Evolutionary conservation across 306 rosid species (phyloP), one percentile per base, ranked within the genome.

Genomic region (Purshia tridentata): DNA sequence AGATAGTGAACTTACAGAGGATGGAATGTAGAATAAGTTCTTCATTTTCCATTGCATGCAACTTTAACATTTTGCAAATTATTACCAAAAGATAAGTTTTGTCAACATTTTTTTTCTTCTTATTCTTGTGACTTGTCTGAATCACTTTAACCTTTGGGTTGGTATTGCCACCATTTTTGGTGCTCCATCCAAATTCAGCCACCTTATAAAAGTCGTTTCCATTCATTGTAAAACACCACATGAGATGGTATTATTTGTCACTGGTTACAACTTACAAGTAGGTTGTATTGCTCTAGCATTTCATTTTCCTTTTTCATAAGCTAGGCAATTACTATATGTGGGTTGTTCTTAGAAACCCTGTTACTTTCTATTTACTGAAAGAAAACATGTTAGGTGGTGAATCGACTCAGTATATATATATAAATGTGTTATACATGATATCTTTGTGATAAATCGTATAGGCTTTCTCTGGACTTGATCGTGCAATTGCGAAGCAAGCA

Each of bases 401-500:
- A 19, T 40, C 42, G 4, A 3, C 15, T 60, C 6, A 60, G 19
- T 16, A 23, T 49, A 14, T 49, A 14, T 49, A 37, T 19, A 41
- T 8, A 41, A 72, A 22, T 65, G 63, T 72, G 47, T 19, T 40
- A 59, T 48, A 69, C 20, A 46, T 53, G 59, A 42, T 39, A 22
- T 18, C 61, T 37, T 76, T 69, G 35, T 72, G 70, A 77, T 41
- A n/a, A 70, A 69, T 70, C 69, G 73, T 82, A 79, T 86, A 94
- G 98, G 99, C 98, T 6, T 87, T 94, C 67, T 87, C 99, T 53
- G 98, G 99, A 83, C 85, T 89, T 67, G 99, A 91, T 75, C 84
- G 84, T 76, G 46, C 70, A 67, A 85, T 94, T 77, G 83, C 95
- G 3, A 49, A 15, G 4, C 1, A 72, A 79, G 98, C 96, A 73